Percentiles rank a stretch among this genome's conserved stretches.
These are phyloP conservation scores for Zygosaccharomyces bailii DNA, from an alignment of 805 yeast species.

Conservation along the genomic window DNA sequence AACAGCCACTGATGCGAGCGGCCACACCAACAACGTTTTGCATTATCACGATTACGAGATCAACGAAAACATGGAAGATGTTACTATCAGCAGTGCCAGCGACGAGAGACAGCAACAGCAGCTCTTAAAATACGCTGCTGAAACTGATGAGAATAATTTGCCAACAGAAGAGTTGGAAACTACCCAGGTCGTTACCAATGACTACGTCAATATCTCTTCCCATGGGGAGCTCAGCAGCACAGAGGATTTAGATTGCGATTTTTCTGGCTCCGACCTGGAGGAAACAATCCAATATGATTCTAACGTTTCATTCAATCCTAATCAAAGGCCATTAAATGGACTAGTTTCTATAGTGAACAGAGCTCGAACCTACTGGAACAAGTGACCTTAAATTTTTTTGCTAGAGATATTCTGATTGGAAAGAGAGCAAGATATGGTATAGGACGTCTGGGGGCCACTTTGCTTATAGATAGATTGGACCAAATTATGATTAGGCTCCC, in stretches of 20 bases:
- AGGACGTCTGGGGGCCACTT: slow-evolving; percentile 1
- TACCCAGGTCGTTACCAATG: slow-evolving; percentile 15
- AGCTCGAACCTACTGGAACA: slow-evolving; percentile 27
- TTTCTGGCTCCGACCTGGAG: slow-evolving; percentile 13
- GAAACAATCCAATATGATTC: slow-evolving; percentile 17
- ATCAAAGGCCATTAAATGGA: slow-evolving; percentile 18
- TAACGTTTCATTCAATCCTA: slow-evolving; percentile 11
- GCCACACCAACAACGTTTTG: slow-evolving; percentile 26
- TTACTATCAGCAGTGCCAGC: slow-evolving; percentile 18
- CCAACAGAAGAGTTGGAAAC: slow-evolving; percentile 4
- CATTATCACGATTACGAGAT: slow-evolving; percentile 18
- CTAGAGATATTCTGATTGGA: not conserved
- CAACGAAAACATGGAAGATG: slow-evolving; percentile 20
- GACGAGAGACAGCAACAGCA: slow-evolving; percentile 17
- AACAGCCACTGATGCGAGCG: slow-evolving; percentile 23
- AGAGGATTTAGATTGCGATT: slow-evolving; percentile 25
- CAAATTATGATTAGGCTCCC: not conserved
- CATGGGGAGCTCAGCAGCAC: slow-evolving; percentile 32
- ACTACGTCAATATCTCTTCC: slow-evolving; percentile 31
- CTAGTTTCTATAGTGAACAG: slow-evolving; percentile 23
- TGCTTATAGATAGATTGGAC: slow-evolving; percentile 7
- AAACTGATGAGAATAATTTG: slow-evolving; percentile 4
- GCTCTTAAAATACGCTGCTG: slow-evolving; percentile 10
- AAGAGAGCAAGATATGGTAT: not conserved
- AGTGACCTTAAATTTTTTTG: slow-evolving; percentile 7